Evolutionary conservation across 1,284 basidiomycete genomes (phyloP).

Genomic region (Vanrija sp.): DNA sequence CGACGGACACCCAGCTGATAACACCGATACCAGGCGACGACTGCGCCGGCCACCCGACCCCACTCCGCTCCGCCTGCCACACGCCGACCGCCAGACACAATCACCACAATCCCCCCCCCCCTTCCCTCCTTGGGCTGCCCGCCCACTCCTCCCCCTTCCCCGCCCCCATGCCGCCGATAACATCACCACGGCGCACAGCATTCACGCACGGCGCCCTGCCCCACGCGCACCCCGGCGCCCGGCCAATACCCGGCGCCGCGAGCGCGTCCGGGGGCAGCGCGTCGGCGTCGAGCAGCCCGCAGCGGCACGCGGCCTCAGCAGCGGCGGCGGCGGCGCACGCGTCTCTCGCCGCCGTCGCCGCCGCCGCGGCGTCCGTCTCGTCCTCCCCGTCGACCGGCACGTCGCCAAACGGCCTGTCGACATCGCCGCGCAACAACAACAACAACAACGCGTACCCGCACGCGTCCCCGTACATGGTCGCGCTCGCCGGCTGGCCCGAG

Average conservation of each 20-base stretch:
- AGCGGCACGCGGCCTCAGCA: neutral
- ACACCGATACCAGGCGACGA: too few species aligned
- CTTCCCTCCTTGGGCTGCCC: neutral
- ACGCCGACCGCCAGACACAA: too few species aligned
- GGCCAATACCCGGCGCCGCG: conserved; percentile 1
- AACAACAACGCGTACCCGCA: neutral
- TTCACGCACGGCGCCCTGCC: conserved; percentile 4
- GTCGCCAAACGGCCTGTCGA: neutral
- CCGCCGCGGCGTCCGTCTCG: neutral
- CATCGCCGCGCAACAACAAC: neutral
- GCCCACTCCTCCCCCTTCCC: neutral
- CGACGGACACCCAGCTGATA: too few species aligned
- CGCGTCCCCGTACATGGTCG: conserved; percentile 33
- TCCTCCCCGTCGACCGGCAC: neutral
- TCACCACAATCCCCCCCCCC: neutral
- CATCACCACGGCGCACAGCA: conserved; percentile 10
- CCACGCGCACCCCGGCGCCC: neutral
- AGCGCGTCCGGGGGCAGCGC: neutral
- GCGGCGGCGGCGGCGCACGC: too few species aligned
- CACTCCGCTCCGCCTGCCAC: too few species aligned
- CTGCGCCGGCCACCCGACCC: too few species aligned
- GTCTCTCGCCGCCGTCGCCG: neutral
- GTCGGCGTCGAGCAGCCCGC: neutral
- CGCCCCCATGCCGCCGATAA: conserved; percentile 12
- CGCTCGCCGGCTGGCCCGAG: conserved; percentile 38